A percentile compares a stretch with the other conserved stretches of the same genome.
These are phyloP conservation scores for Lagerstroemia speciosa DNA, from an alignment of 345 rosid species.

Conservation along the genomic window DNA sequence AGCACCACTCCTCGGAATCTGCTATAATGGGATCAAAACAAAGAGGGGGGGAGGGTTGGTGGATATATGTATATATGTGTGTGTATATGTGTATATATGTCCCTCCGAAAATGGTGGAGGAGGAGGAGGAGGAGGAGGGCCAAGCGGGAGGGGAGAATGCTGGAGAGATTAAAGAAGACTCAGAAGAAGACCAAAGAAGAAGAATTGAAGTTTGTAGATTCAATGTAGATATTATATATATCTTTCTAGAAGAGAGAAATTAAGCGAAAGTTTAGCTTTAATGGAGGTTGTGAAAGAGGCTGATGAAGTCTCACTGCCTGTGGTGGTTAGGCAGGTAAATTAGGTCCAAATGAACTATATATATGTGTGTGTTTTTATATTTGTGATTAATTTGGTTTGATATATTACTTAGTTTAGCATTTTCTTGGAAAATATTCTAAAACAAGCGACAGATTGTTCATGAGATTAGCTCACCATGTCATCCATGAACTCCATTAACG, in stretches of 20 bases:
- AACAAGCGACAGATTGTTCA: too few species aligned
- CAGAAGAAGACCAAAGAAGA: not conserved
- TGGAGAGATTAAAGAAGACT: not conserved
- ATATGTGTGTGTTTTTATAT: too few species aligned
- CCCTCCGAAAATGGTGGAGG: not conserved
- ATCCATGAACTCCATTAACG: too few species aligned
- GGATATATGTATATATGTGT: not conserved
- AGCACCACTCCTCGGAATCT: not conserved
- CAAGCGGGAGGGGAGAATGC: too few species aligned
- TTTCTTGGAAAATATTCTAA: too few species aligned
- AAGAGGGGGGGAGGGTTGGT: not conserved
- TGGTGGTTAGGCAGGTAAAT: not conserved
- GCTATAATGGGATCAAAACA: too few species aligned
- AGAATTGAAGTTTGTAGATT: not conserved
- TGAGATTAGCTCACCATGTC: too few species aligned
- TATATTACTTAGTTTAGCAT: too few species aligned
- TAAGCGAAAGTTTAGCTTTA: not conserved
- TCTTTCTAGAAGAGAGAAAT: not conserved
- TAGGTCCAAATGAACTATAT: too few species aligned
- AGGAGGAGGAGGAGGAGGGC: not conserved
- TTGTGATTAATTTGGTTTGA: too few species aligned
- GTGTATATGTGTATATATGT: not conserved
- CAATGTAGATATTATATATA: not conserved
- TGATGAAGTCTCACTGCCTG: not conserved
- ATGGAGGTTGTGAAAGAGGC: not conserved